Conservation (phyloP, 2,329 filamentous ascomycete genomes). For the Neospermospora avenae region DNA sequence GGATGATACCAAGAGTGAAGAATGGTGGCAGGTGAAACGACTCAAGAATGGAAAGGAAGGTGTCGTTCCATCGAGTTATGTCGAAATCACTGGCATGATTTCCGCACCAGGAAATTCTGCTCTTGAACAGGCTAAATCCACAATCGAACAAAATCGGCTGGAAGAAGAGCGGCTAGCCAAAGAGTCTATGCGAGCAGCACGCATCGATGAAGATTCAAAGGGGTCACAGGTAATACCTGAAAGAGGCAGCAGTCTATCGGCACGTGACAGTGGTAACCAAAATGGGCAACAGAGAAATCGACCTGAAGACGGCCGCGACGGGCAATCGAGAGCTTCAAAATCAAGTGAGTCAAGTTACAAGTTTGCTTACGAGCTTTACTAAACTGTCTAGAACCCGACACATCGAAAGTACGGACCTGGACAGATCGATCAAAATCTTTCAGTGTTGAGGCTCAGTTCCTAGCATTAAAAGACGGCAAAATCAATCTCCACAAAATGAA, state of each 20-base stretch:
- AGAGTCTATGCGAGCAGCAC: constrained; percentile 65
- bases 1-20: constrained; percentile 88
- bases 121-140: constrained; percentile 59
- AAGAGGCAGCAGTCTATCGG: constrained; percentile 74
- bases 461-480: constrained; percentile 91
- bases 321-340: constrained; percentile 56
- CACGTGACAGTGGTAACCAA: constrained; percentile 63
- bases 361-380: constrained; percentile 12
- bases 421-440: constrained; percentile 94
- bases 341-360: constrained; percentile 58
- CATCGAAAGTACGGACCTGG: constrained; percentile 82
- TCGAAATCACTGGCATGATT: constrained; percentile 76
- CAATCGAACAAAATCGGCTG: constrained; percentile 70
- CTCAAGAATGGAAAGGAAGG: constrained; percentile 92
- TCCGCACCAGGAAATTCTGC: constrained; percentile 48
- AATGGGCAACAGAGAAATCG: constrained; percentile 67
- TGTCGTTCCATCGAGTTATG: constrained; percentile 93
- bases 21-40: constrained; percentile 96
- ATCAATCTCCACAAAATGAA: constrained; percentile 98
- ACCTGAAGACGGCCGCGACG: constrained; percentile 64
- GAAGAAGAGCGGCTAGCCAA: constrained; percentile 84
- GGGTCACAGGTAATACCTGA: constrained; percentile 76
- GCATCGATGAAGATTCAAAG: constrained; percentile 55
- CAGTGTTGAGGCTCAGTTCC: constrained; percentile 94
- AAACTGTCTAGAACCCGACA: constrained; percentile 66